Evolutionary conservation across 2,329 filamentous ascomycete genomes (phyloP), one percentile per base, ranked within the genome.

Genomic region (Ophiostoma himal-ulmi): DNA sequence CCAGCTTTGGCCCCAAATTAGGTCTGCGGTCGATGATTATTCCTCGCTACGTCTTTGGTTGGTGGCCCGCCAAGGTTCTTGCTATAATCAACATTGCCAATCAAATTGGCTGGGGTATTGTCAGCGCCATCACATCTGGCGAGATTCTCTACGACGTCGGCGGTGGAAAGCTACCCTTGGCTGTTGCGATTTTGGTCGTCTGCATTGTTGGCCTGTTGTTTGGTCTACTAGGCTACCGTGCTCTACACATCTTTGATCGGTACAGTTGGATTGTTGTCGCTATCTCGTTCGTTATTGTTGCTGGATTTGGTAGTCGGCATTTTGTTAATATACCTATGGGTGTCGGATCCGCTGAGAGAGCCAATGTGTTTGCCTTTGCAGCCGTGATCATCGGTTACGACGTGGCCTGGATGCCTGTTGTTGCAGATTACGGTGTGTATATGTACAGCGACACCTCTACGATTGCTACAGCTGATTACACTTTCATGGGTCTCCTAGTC

Each of bases 31-130:
- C 60, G 14, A 64, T 64, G 60, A 36, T 65, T 20, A 65, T 65
- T 17, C 62, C 62, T n/a, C 62, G 62, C 20, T 65, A 65, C n/a
- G 62, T 65, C 60, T 64, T 64, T n/a, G 60, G 62, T 8, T 65
- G 62, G 62, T 65, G 62, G 62, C 62, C 62, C 36, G 62, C 62
- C 36, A 65, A 65, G 60, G 36, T 65, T 6, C 62, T 65, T n/a
- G 62, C 62, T 14, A 36, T 39, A 14, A 36, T 65, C 17, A 65
- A 65, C n/a, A 65, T 39, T 5, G n/a, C 41, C 8, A 65, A 65
- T 10, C 62, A 65, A 10, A 65, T 65, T 11, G 62, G 62, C 3
- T 65, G 62, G 62, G 62, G 36, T 22, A 65, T 65, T 39, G 62
- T 65, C 36, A 65, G 62, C 17, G 62, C 62, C 36, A 65, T 65